phyloP scores from a whole-genome alignment of 768 basidiomycete genomes.

The Suillus cothurnatus region DNA sequence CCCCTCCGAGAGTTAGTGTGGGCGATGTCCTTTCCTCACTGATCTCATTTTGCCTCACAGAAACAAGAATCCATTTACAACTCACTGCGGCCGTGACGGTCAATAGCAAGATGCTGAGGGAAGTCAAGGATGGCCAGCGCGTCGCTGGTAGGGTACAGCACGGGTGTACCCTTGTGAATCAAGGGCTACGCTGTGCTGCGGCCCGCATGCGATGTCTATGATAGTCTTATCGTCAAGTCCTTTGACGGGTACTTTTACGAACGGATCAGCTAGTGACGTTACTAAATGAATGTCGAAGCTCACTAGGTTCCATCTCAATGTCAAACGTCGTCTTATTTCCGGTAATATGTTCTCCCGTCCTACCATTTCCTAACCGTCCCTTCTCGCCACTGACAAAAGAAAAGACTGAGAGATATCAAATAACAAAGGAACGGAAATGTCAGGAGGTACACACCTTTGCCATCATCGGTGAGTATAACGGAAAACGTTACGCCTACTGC shows the following conservation, averaged over 20 bases:
- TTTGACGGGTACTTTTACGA: constrained; percentile 63
- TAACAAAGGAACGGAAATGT: constrained; percentile 4
- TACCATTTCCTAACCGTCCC: constrained; percentile 92
- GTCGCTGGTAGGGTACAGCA: too few species aligned
- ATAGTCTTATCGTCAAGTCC: constrained; percentile 80
- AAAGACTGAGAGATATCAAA: constrained; percentile 55
- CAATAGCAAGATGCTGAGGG: too few species aligned
- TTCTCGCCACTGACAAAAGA: constrained; percentile 91
- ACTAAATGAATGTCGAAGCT: constrained; percentile 27
- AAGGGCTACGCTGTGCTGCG: constrained; percentile 84
- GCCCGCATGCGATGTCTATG: constrained; percentile 80
- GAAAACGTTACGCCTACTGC: constrained; percentile 87
- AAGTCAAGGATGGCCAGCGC: too few species aligned
- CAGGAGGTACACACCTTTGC: constrained; percentile 57
- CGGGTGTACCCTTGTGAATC: constrained; percentile 80
- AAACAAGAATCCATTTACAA: too few species aligned
- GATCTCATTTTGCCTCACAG: too few species aligned
- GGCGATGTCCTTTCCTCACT: too few species aligned
- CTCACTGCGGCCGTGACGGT: too few species aligned
- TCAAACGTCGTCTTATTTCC: constrained; percentile 87
- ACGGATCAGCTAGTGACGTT: constrained; percentile 2
- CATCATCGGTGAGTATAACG: constrained; percentile 77
- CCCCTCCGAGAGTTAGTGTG: too few species aligned
- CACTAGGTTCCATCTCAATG: constrained; percentile 66
- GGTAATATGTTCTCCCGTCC: constrained; percentile 89